Conservation (phyloP, 2,329 filamentous ascomycete species). For the Ambrosiella xylebori region DNA sequence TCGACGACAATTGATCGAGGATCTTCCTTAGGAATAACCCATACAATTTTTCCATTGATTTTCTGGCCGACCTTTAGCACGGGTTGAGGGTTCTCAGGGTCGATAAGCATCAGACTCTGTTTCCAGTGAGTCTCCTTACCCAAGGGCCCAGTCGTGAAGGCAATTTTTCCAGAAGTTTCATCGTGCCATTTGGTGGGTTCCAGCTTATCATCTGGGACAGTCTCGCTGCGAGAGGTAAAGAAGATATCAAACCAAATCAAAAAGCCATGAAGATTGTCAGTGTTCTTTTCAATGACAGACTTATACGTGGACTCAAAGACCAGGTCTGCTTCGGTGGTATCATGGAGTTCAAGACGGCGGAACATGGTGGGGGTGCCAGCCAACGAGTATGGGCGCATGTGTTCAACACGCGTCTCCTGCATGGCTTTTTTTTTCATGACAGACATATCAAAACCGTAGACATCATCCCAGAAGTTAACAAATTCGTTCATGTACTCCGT, state of each 20-base stretch:
- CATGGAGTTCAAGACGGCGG: slow-evolving; percentile 60
- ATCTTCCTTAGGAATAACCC: slow-evolving; percentile 51
- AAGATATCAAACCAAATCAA: slow-evolving; percentile 90
- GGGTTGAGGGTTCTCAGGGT: slow-evolving; percentile 33
- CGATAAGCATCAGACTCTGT: slow-evolving; percentile 59
- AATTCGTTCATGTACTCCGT: slow-evolving; percentile 60
- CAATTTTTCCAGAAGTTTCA: slow-evolving; percentile 42
- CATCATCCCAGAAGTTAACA: slow-evolving; percentile 72
- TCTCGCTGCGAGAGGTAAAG: slow-evolving; percentile 47
- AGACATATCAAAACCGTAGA: slow-evolving; percentile 90
- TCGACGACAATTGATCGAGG: slow-evolving; percentile 50
- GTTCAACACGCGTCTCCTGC: slow-evolving; percentile 64
- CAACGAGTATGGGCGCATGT: slow-evolving; percentile 44
- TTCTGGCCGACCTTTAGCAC: slow-evolving; percentile 35
- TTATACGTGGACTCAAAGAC: slow-evolving; percentile 55
- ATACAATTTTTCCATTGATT: slow-evolving; percentile 51
- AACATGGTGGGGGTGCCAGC: slow-evolving; percentile 48
- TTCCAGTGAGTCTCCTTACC: slow-evolving; percentile 77
- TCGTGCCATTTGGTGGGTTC: slow-evolving; percentile 44
- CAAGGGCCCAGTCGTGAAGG: slow-evolving; percentile 73
- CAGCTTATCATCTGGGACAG: slow-evolving; percentile 31
- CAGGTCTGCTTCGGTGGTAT: slow-evolving; percentile 52
- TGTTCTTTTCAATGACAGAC: slow-evolving; percentile 19
- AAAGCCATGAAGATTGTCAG: slow-evolving; percentile 57
- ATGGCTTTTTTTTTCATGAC: slow-evolving; percentile 72